phyloP scores from a whole-genome alignment of 1,284 basidiomycete species.

The Chondrostereum purpureum region DNA sequence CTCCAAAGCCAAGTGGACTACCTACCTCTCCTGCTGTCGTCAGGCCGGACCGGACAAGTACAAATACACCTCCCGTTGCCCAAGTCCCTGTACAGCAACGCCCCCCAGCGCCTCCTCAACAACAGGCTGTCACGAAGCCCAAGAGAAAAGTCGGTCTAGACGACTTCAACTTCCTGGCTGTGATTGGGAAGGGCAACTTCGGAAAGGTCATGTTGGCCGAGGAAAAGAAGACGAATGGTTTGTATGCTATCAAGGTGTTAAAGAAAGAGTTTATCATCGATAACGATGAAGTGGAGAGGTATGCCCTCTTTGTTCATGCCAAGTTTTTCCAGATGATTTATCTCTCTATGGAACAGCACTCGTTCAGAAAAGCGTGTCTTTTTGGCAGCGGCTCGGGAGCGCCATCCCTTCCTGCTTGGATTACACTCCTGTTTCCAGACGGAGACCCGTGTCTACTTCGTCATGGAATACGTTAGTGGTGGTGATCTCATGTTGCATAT shows the following conservation, averaged over 20 bases:
- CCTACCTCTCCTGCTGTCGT: slow-evolving; percentile 10
- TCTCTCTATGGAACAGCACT: slow-evolving; percentile 51
- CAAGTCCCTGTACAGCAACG: slow-evolving; percentile 20
- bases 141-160: slow-evolving; percentile 92
- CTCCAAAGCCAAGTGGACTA: slow-evolving; percentile 12
- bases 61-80: slow-evolving; percentile 14
- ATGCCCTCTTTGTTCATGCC: slow-evolving; percentile 16
- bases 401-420: slow-evolving; percentile 95
- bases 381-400: slow-evolving; percentile 89
- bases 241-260: slow-evolving; percentile 99
- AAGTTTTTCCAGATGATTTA: slow-evolving; percentile 8
- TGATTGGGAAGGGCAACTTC: slow-evolving; percentile 98
- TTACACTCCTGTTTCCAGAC: slow-evolving; percentile 99
- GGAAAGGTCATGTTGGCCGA: slow-evolving; percentile 99
- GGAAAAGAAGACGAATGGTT: slow-evolving; percentile 84
- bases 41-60: slow-evolving; percentile 11
- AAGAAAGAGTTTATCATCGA: slow-evolving; percentile 99
- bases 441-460: slow-evolving; percentile 95
- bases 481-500: slow-evolving; percentile 94
- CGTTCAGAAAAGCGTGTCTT: slow-evolving; percentile 99
- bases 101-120: slow-evolving; percentile 10
- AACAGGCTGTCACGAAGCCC: slow-evolving; percentile 21
- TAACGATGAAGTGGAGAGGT: slow-evolving; percentile 99
- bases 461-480: slow-evolving; percentile 92
- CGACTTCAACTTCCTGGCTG: slow-evolving; percentile 99